Evolutionary conservation across 805 yeast species (phyloP), one percentile per base, ranked within the genome.

Genomic region (Candida maesae): DNA sequence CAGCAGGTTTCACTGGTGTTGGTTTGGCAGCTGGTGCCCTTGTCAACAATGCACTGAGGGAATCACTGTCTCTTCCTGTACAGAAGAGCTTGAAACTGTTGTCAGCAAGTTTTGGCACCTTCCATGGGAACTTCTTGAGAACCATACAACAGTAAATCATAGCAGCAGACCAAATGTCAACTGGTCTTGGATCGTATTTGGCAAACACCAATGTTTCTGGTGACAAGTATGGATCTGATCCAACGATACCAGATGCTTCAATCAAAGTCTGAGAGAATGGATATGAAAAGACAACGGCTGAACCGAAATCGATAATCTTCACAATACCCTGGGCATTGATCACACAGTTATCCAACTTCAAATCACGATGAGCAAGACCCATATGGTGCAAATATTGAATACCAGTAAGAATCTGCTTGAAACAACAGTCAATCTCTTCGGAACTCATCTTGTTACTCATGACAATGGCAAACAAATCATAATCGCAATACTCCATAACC

Each of bases 401-500:
- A 39, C 96, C 97, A 32, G 78, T 78, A 55, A 89, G 64, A 25
- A 90, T 77, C 65, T 87, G 96, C 56, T 86, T 85, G 61, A 90
- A 87, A 63, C 95, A 90, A 63, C 97, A 90, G 60, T 81, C 80
- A 27, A 87, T 75, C 62, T 90, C 97, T 33, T 73, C 78, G 36
- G 72, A 65, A 2, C 81, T 64, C 97, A 90, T 90, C 55, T 85
- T 84, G 52, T 88, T 87, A 38, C 90, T 81, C 95, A 90, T 89
- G 24, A 90, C 96, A 43, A 90, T 85, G 10, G 96, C 96, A 64
- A 90, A 90, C 50, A 90, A 69, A 60, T 90, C 97, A 59, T 76
- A 89, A 51, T 90, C 95, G 61, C 96, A 89, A 62, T 87, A 90
- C 58, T 90, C 97, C 95, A 90, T 84, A 35, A 90, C 90, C 64